Evolutionary conservation across 169 alveolate species (phyloP).

Genomic region (Plasmodium vivax): DNA sequence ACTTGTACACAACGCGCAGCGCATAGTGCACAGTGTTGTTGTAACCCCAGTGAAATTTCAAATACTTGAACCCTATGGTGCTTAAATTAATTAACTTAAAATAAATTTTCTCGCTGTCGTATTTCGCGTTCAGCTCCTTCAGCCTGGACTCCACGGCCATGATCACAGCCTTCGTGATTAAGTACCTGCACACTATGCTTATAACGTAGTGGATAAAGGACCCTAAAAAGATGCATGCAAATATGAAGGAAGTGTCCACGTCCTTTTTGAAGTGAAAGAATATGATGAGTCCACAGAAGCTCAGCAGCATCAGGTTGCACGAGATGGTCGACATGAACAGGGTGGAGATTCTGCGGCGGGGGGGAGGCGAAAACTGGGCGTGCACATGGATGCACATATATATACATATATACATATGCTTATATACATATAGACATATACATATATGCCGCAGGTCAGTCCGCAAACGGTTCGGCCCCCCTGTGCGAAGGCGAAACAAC

Average conservation of each 20-base stretch:
- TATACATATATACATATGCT: not conserved
- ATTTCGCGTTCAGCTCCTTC: conserved; percentile 21
- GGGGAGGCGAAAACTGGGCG: too few relatives aligned
- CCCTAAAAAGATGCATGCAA: conserved; percentile 25
- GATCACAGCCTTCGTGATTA: conserved; percentile 38
- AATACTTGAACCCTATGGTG: conserved; percentile 38
- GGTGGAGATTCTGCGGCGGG: conserved; percentile 1
- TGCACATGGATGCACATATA: not conserved
- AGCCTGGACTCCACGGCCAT: conserved; percentile 12
- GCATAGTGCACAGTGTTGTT: conserved; percentile 7
- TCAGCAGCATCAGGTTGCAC: not conserved
- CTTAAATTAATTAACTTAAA: conserved; percentile 60
- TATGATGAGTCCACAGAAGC: not conserved
- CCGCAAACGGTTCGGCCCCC: not conserved
- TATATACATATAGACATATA: not conserved
- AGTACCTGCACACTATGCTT: conserved; percentile 32
- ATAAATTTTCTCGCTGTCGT: conserved; percentile 37
- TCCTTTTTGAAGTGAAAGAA: not conserved
- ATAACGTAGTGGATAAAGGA: conserved; percentile 44
- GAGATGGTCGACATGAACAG: conserved; percentile 46
- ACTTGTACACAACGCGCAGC: conserved; percentile 33
- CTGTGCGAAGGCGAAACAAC: not conserved
- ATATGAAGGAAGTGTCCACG: not conserved
- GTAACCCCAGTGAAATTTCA: not conserved
- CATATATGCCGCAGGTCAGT: too few relatives aligned